phyloP scores from a whole-genome alignment of 1,139 yeast species.

The Meyerozyma guilliermondii region DNA sequence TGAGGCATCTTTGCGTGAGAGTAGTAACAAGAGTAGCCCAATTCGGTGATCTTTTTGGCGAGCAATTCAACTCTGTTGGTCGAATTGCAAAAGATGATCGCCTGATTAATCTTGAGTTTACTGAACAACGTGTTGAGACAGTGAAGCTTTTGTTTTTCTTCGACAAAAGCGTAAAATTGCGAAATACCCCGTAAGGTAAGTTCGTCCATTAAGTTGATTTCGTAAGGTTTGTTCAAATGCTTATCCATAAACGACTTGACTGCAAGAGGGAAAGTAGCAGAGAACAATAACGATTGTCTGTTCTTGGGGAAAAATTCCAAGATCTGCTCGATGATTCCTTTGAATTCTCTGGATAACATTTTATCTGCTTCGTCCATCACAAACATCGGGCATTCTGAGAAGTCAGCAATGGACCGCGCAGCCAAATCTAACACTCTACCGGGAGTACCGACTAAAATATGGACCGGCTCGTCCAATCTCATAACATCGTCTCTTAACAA shows the following conservation, averaged over 20 bases:
- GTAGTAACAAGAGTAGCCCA: constrained; percentile 94
- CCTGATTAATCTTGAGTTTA: constrained; percentile 91
- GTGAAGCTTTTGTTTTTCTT: constrained; percentile 91
- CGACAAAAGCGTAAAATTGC: constrained; percentile 95
- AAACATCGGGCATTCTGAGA: constrained; percentile 81
- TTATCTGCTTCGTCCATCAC: constrained; percentile 99
- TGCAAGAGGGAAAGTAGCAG: constrained; percentile 94
- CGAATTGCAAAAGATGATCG: constrained; percentile 94
- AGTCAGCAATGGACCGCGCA: constrained; percentile 79
- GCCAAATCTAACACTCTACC: constrained; percentile 97
- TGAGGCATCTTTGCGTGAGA: constrained; percentile 98
- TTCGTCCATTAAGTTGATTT: constrained; percentile 96
- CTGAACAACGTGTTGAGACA: constrained; percentile 93
- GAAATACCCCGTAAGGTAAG: constrained; percentile 93
- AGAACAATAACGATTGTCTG: constrained; percentile 83
- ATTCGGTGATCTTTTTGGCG: constrained; percentile 92
- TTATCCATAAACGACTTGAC: constrained; percentile 91
- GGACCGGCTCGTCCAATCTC: constrained; percentile 89
- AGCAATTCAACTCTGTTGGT: constrained; percentile 92
- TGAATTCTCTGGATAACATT: constrained; percentile 88
- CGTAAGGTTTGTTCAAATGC: constrained; percentile 88
- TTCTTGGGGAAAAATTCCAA: constrained; percentile 71
- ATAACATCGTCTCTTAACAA: constrained; percentile 88
- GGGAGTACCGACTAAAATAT: constrained; percentile 88
- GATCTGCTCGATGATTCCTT: constrained; percentile 82